Percentiles rank a stretch among this genome's conserved stretches.
These are phyloP conservation scores for Zizania palustris DNA, from an alignment of 202 grass and related monocot genomes.

Conservation along the genomic window DNA sequence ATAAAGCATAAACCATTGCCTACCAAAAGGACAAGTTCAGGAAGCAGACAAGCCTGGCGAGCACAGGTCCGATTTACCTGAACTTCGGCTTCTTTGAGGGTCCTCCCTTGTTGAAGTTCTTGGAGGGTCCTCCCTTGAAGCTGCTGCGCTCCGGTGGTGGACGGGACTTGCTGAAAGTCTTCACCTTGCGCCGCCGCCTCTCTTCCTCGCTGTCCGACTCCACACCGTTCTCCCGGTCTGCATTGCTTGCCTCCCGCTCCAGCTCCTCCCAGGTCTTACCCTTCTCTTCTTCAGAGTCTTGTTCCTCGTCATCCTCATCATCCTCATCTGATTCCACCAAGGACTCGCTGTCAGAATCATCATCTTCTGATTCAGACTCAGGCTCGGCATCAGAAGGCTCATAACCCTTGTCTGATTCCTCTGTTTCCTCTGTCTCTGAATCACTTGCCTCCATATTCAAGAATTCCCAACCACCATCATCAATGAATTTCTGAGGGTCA, in stretches of 20 bases:
- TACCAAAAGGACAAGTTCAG: background rate
- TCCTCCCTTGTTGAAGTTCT: conserved; percentile 46
- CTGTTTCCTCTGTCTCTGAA: conserved; percentile 62
- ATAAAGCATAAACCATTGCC: conserved; percentile 17
- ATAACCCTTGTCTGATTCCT: conserved; percentile 72
- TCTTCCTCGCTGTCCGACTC: conserved; percentile 73
- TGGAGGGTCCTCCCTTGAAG: conserved; percentile 35
- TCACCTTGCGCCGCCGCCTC: conserved; percentile 58
- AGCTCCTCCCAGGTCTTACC: conserved; percentile 87
- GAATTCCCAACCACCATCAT: conserved; percentile 83
- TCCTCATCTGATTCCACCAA: conserved; percentile 57
- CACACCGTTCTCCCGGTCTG: conserved; percentile 55
- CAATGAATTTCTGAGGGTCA: conserved; percentile 76
- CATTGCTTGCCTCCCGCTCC: conserved; percentile 68
- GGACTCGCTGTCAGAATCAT: conserved; percentile 49
- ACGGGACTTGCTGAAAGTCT: conserved; percentile 45
- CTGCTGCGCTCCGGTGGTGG: conserved; percentile 34
- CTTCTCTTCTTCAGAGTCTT: conserved; percentile 77
- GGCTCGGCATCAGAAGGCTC: conserved; percentile 64
- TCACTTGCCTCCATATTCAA: conserved; percentile 81
- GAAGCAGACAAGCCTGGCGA: background rate
- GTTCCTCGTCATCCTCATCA: conserved; percentile 53
- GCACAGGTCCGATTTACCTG: conserved; percentile 12
- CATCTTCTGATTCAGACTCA: conserved; percentile 60
- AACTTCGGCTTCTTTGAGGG: conserved; percentile 50